These are phyloP conservation scores for Volvox carteri DNA, from an alignment of 163 green algal genomes.

Conservation along the genomic window DNA sequence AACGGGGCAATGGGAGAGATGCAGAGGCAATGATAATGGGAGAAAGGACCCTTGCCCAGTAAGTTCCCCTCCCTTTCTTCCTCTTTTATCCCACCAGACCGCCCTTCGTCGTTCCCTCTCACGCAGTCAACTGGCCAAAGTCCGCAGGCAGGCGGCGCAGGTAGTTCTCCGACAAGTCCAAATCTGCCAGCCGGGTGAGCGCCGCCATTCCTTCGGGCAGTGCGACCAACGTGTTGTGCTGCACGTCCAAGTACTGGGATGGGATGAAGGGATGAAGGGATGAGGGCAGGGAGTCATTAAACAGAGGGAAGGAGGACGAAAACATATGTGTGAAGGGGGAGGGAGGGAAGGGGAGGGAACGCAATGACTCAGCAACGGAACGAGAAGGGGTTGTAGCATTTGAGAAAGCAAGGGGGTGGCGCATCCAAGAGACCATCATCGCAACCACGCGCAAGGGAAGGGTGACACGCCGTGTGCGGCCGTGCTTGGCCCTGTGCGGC, in stretches of 20 bases:
- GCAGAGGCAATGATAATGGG: neutral
- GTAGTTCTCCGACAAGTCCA: slow-evolving; percentile 41
- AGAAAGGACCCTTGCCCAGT: no score
- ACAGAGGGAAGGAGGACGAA: neutral
- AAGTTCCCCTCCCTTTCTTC: no score
- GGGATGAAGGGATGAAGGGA: neutral
- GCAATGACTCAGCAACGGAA: neutral
- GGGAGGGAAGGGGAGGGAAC: neutral
- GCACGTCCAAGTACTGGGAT: slow-evolving; percentile 35
- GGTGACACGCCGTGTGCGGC: no score
- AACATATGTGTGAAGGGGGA: neutral
- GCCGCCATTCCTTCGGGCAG: slow-evolving; percentile 23
- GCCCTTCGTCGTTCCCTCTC: neutral
- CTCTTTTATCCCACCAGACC: no score
- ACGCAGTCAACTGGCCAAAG: slow-evolving; percentile 35
- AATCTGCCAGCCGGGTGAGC: slow-evolving; percentile 15
- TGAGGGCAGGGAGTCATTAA: neutral
- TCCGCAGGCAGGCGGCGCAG: slow-evolving; percentile 25
- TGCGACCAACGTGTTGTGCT: slow-evolving; percentile 16
- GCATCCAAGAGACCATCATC: no score
- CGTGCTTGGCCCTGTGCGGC: no score
- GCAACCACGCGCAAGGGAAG: no score
- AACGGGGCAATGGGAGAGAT: neutral
- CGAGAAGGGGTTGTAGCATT: neutral
- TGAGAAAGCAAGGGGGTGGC: no score